These are phyloP conservation scores for Candida sithepensis DNA, from an alignment of 805 yeast genomes.

Conservation along the genomic window DNA sequence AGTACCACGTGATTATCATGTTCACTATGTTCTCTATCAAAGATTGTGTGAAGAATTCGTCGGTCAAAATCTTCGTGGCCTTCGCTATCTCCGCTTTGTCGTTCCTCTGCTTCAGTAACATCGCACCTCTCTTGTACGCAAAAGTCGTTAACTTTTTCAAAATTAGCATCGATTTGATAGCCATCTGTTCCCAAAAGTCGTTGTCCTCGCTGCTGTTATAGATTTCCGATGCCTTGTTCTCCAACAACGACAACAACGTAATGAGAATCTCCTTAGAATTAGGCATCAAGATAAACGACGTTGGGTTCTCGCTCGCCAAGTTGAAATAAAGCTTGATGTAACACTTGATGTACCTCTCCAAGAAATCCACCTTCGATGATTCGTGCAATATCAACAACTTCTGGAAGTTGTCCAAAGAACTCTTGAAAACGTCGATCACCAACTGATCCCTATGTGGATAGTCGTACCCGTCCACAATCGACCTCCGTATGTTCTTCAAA, in stretches of 20 bases:
- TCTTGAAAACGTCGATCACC: conserved; percentile 57
- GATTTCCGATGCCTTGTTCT: conserved; percentile 61
- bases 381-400: conserved; percentile 53
- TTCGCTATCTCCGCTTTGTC: conserved; percentile 61
- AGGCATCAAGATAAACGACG: conserved; percentile 68
- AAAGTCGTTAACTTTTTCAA: conserved; percentile 63
- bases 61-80: conserved; percentile 51
- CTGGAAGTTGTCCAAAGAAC: conserved; percentile 58
- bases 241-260: conserved; percentile 56
- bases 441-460: conserved; percentile 58
- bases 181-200: conserved; percentile 71
- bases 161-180: conserved; percentile 61
- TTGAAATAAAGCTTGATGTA: conserved; percentile 70
- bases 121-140: conserved; percentile 63
- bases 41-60: conserved; percentile 55
- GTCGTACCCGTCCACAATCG: conserved; percentile 73
- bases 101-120: conserved; percentile 54
- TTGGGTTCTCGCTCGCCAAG: conserved; percentile 57
- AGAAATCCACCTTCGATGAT: conserved; percentile 39
- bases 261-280: conserved; percentile 58
- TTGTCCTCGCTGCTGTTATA: conserved; percentile 55
- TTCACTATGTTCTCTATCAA: conserved; percentile 59
- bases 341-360: conserved; percentile 72
- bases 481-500: conserved; percentile 69
- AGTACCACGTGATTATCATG: conserved; percentile 66